Conservation (phyloP, 768 basidiomycete species). For the Amanita muscaria region DNA sequence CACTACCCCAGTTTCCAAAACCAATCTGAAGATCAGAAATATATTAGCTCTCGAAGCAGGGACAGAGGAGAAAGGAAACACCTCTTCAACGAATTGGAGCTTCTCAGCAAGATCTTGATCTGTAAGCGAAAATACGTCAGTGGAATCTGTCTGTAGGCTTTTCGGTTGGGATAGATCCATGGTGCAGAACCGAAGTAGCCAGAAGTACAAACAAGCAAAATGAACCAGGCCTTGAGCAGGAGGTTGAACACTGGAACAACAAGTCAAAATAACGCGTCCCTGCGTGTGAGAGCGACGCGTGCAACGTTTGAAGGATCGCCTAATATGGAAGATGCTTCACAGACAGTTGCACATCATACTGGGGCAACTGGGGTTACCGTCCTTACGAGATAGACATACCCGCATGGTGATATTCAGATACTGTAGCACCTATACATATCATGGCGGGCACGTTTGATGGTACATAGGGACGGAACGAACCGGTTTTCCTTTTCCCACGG, state of each 20-base stretch:
- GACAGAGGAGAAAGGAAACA: constrained; percentile 19
- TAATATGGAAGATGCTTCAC: too few relatives aligned
- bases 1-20: constrained; percentile 89
- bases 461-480: too few relatives aligned
- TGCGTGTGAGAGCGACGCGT: constrained; percentile 24
- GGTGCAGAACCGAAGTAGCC: constrained; percentile 35
- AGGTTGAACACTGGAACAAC: constrained; percentile 31
- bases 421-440: too few relatives aligned
- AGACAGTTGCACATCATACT: too few relatives aligned
- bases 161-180: constrained; percentile 32
- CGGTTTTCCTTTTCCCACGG: constrained; percentile 16
- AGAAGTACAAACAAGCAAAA: constrained; percentile 41
- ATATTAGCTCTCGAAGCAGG: constrained; percentile 7
- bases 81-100: constrained; percentile 71
- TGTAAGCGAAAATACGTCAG: constrained; percentile 67
- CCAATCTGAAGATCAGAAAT: constrained; percentile 61
- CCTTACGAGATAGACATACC: too few relatives aligned
- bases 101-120: constrained; percentile 65
- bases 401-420: too few relatives aligned
- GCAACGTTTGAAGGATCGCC: constrained; percentile 5
- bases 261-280: constrained; percentile 31
- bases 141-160: constrained; percentile 26
- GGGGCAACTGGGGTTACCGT: too few relatives aligned
- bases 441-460: too few relatives aligned
- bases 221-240: constrained; percentile 9